A percentile compares a stretch with the other conserved stretches of the same genome.
Conservation (phyloP, 768 basidiomycete species). For the Tubosaeta brunneosetosa region DNA sequence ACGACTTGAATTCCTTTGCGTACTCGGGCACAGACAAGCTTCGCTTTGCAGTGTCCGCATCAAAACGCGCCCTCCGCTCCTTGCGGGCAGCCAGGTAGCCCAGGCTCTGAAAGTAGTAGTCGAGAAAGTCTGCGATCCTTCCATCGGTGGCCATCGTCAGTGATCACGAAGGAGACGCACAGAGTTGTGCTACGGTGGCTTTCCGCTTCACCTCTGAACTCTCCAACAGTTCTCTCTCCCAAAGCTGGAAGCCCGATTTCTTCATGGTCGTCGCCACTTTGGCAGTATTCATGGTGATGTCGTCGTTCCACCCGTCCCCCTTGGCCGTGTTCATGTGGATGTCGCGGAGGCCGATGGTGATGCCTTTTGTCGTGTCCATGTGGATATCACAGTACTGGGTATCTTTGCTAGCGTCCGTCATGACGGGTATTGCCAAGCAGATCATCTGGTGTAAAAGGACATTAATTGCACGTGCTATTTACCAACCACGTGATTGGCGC, state of each 20-base stretch:
- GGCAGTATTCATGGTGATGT: conserved; percentile 60
- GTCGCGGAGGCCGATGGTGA: conserved; percentile 43
- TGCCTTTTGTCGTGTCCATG: conserved; percentile 75
- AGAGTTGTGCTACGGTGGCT: conserved; percentile 95
- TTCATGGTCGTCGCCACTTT: conserved; percentile 46
- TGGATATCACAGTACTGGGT: conserved; percentile 52
- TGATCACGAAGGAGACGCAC: conserved; percentile 42
- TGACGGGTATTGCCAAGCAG: not conserved
- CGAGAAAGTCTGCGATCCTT: conserved; percentile 72
- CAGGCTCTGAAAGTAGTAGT: conserved; percentile 96
- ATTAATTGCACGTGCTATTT: conserved; percentile 5
- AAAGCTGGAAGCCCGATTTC: conserved; percentile 52
- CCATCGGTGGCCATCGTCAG: conserved; percentile 9
- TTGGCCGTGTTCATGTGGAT: conserved; percentile 66
- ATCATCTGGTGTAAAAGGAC: not conserved
- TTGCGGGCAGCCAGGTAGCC: conserved; percentile 86
- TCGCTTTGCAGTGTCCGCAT: conserved; percentile 73
- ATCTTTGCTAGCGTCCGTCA: conserved; percentile 15
- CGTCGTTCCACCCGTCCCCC: conserved; percentile 43
- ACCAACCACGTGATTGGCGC: conserved; percentile 23
- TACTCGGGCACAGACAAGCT: conserved; percentile 52
- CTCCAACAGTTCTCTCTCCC: conserved; percentile 84
- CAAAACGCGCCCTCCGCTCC: conserved; percentile 77
- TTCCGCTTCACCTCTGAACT: conserved; percentile 89
- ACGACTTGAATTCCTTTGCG: conserved; percentile 82